phyloP scores from a whole-genome alignment of 306 rosid species.

The Fagus crenata region DNA sequence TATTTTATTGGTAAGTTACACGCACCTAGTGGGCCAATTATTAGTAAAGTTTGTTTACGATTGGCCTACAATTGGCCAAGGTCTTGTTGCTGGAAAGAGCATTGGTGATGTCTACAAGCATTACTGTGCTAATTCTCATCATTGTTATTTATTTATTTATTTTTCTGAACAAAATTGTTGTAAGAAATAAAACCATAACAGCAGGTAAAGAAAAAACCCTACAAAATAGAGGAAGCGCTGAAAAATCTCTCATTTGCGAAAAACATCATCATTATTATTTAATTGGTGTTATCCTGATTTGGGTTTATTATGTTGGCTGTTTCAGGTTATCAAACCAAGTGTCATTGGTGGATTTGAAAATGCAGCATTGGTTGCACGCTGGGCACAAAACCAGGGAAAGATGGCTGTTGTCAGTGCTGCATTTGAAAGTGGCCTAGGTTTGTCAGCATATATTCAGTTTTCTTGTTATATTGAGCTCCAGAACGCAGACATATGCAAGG shows the following conservation, averaged over 20 bases:
- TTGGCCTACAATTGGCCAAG: not conserved
- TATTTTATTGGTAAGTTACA: no score
- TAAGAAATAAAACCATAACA: not conserved
- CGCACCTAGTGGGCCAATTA: not conserved
- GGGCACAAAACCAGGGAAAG: constrained; percentile 89
- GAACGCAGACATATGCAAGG: constrained; percentile 38
- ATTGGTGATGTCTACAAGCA: not conserved
- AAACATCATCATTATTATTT: not conserved
- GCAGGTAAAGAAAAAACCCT: not conserved
- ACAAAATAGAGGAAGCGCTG: not conserved
- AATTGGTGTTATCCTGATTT: constrained; percentile 4
- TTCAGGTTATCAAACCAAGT: constrained; percentile 93
- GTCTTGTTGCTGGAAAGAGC: not conserved
- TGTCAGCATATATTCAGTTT: constrained; percentile 81
- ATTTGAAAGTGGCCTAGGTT: constrained; percentile 88
- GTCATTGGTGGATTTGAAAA: constrained; percentile 93
- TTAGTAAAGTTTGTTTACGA: not conserved
- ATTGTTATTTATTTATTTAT: not conserved
- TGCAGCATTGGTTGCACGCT: constrained; percentile 69
- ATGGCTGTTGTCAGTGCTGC: constrained; percentile 88
- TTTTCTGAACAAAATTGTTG: not conserved
- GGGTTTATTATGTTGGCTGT: constrained; percentile 11
- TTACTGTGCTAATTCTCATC: not conserved
- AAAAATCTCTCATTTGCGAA: not conserved
- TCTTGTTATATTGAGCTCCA: constrained; percentile 72